Evolutionary conservation across 257 asterid species (phyloP).

Genomic region (Hygrophila difformis): DNA sequence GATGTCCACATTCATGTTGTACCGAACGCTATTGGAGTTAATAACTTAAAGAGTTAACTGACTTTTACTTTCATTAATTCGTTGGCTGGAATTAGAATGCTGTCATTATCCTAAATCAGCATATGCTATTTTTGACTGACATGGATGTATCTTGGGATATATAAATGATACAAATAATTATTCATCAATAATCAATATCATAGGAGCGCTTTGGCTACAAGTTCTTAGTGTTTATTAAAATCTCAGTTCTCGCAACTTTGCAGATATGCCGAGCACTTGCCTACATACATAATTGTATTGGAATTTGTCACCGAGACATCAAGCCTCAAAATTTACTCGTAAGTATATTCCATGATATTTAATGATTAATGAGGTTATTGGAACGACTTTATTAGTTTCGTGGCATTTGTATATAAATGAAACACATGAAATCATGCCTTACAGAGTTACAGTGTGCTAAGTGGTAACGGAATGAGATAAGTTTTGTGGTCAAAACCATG

Average conservation of each 20-base stretch:
- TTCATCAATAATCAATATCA: no score
- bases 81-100: constrained; percentile 7
- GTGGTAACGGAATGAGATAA: neutral
- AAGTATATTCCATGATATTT: constrained; percentile 32
- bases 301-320: constrained; percentile 94
- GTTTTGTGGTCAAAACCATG: neutral
- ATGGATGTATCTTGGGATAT: no score
- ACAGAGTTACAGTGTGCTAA: constrained; percentile 3
- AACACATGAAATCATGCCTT: no score
- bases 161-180: no score
- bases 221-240: no score
- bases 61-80: no score
- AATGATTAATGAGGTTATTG: constrained; percentile 2
- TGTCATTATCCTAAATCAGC: neutral
- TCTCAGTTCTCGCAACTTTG: no score
- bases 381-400: no score
- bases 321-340: constrained; percentile 97
- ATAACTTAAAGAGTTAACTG: constrained; percentile 4
- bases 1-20: no score
- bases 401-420: no score
- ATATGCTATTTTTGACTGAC: neutral
- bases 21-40: neutral
- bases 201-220: no score
- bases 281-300: constrained; percentile 84
- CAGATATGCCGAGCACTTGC: constrained; percentile 98